Evolutionary conservation across 2,329 filamentous ascomycete genomes (phyloP).

Genomic region (Cladophialophora immunda): DNA sequence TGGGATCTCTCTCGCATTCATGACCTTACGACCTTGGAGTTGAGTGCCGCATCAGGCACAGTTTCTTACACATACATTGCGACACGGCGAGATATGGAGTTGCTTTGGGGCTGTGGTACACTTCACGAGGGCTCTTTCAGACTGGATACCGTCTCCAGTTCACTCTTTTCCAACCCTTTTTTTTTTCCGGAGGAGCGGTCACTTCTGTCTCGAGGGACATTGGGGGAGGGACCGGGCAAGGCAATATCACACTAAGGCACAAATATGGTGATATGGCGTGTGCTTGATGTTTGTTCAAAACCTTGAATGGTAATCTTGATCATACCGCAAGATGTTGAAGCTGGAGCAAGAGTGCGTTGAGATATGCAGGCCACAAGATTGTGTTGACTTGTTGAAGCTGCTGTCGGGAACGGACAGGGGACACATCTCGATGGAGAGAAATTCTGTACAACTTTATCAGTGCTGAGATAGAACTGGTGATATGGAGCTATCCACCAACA

Average conservation of each 20-base stretch:
- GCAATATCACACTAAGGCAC: neutral
- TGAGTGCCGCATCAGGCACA: conserved; percentile 6
- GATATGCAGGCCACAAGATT: neutral
- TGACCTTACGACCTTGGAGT: conserved; percentile 25
- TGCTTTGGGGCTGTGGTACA: neutral
- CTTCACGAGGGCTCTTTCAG: neutral
- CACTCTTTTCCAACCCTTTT: neutral
- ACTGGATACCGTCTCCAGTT: neutral
- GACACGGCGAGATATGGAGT: conserved; percentile 25
- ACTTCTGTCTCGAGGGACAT: neutral
- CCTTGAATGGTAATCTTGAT: conserved; percentile 29
- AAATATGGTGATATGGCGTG: conserved; percentile 8
- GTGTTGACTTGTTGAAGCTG: neutral
- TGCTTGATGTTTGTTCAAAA: conserved; percentile 9
- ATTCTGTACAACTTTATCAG: conserved; percentile 2
- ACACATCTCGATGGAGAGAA: conserved; percentile 1
- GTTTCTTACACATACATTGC: conserved; percentile 19
- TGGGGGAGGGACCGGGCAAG: neutral
- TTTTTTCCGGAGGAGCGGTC: neutral
- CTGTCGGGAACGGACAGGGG: neutral
- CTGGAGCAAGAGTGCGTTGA: conserved; percentile 10
- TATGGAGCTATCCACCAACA: conserved; percentile 11
- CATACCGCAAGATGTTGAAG: conserved; percentile 17
- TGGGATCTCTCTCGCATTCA: conserved; percentile 17
- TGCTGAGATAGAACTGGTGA: conserved; percentile 13